Evolutionary conservation across 805 yeast genomes (phyloP), one percentile per base, ranked within the genome.

Genomic region (Candida nitratophila): DNA sequence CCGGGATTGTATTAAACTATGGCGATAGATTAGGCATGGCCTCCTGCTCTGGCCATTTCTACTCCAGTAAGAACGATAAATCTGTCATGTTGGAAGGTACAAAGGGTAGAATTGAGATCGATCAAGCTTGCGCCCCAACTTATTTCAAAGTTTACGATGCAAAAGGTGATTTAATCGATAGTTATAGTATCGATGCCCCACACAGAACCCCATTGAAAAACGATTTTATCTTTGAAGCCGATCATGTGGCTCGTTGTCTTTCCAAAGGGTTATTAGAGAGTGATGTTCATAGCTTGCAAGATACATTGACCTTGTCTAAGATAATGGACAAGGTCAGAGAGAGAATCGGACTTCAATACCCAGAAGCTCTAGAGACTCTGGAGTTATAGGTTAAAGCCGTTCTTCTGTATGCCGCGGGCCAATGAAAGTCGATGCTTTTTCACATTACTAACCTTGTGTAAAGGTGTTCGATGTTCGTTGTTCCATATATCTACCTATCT

Each of bases 151-250:
- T 69, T 38, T 60, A 55, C 27, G 60, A 62, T 53, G 50, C 50
- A 14, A 63, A 64, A 34, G 51, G 47, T 2, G 20, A 46, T 11
- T 21, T 40, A 24, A 45, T 54, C 5, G 50, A 51, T 26, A 6
- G 12, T 32, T 32, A n/a, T 48, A 55, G 1, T 50, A 62, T 11
- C n/a, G 4, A 7, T n/a, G 19, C 20, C 16, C 35, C 35, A 11
- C 19, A 32, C 11, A 11, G 35, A 15, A 32, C 3, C 5, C 8
- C 32, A 16, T 20, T 37, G 20, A 64, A 55, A 22, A 59, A 56
- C 44, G 53, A 61, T 22, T 67, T 65, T 41, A 71, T 70, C 49
- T 71, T 70, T 55, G 82, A 78, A 57, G 81, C 81, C 1, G 71
- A 76, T 51, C 79, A 74, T 8, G 71, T 69, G 21, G 81, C 77